These are phyloP conservation scores for Hygrocybe coccinea DNA, from an alignment of 768 basidiomycete genomes.

Conservation along the genomic window DNA sequence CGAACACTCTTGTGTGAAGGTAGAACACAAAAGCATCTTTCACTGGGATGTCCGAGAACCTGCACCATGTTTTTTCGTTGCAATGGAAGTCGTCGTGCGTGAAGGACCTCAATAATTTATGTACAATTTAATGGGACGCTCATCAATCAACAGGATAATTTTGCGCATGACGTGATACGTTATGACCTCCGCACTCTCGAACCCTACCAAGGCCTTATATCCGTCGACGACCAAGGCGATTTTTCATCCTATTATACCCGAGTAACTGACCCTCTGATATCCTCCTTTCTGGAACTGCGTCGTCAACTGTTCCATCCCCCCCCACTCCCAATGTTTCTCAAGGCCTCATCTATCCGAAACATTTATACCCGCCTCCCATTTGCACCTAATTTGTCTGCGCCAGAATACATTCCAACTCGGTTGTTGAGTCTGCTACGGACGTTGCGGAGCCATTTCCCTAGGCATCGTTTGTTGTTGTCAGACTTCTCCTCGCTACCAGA, in stretches of 20 bases:
- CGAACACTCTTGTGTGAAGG: slow-evolving; percentile 60
- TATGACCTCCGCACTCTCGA: slow-evolving; percentile 76
- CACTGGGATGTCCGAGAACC: slow-evolving; percentile 72
- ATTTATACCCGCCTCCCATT: slow-evolving; percentile 75
- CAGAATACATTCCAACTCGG: slow-evolving; percentile 92
- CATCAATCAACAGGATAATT: slow-evolving; percentile 67
- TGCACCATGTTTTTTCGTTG: slow-evolving; percentile 88
- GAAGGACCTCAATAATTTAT: neutral
- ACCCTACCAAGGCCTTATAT: slow-evolving; percentile 80
- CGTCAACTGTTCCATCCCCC: slow-evolving; percentile 52
- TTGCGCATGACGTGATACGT: slow-evolving; percentile 91
- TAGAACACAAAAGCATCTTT: slow-evolving; percentile 78
- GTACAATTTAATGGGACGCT: slow-evolving; percentile 1
- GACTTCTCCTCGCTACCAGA: slow-evolving; percentile 91
- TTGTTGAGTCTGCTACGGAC: slow-evolving; percentile 79
- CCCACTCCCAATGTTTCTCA: slow-evolving; percentile 52
- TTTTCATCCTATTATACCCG: slow-evolving; percentile 79
- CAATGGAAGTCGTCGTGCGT: slow-evolving; percentile 91
- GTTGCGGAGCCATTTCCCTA: slow-evolving; percentile 79
- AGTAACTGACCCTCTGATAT: slow-evolving; percentile 79
- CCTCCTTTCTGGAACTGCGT: slow-evolving; percentile 70
- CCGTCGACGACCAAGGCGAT: slow-evolving; percentile 74
- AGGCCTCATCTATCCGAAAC: slow-evolving; percentile 55
- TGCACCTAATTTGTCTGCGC: slow-evolving; percentile 78
- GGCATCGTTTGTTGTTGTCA: slow-evolving; percentile 88